Evolutionary conservation across 331 rosid species (phyloP).

Genomic region (Cucumis variabilis): DNA sequence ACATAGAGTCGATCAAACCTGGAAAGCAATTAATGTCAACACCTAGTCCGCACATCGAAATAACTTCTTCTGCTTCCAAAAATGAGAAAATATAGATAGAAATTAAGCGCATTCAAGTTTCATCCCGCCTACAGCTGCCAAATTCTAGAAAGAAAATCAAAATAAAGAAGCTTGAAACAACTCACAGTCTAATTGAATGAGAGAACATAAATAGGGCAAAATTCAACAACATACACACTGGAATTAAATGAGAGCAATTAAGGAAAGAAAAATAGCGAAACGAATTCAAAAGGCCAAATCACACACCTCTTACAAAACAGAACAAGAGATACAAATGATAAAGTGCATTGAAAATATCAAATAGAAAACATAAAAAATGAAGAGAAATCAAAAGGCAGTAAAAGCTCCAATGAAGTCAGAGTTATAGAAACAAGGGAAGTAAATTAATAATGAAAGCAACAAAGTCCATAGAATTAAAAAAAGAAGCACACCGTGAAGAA

Average conservation of each 20-base stretch:
- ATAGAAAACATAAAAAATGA: too few relatives aligned
- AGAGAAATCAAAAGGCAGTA: too few relatives aligned
- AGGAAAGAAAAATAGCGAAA: too few relatives aligned
- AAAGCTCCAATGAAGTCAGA: too few relatives aligned
- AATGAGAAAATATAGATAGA: neutral
- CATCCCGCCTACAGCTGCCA: neutral
- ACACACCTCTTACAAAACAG: too few relatives aligned
- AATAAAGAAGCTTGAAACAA: slow-evolving; percentile 12
- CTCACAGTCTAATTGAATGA: slow-evolving; percentile 4
- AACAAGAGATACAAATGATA: too few relatives aligned
- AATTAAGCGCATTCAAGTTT: neutral
- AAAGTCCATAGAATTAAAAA: neutral
- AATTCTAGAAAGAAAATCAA: neutral
- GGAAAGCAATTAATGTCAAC: neutral
- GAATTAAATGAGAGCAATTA: too few relatives aligned
- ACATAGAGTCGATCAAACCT: too few relatives aligned
- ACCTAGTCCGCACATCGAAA: neutral
- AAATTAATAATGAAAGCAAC: neutral
- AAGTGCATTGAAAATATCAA: too few relatives aligned
- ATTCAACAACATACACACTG: too few relatives aligned
- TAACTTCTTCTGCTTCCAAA: neutral
- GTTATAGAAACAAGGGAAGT: neutral
- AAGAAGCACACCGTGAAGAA: slow-evolving; percentile 58
- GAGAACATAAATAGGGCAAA: slow-evolving; percentile 1
- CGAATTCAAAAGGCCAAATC: too few relatives aligned